phyloP scores from a whole-genome alignment of 306 rosid genomes.

The Pachyrhizus erosus region DNA sequence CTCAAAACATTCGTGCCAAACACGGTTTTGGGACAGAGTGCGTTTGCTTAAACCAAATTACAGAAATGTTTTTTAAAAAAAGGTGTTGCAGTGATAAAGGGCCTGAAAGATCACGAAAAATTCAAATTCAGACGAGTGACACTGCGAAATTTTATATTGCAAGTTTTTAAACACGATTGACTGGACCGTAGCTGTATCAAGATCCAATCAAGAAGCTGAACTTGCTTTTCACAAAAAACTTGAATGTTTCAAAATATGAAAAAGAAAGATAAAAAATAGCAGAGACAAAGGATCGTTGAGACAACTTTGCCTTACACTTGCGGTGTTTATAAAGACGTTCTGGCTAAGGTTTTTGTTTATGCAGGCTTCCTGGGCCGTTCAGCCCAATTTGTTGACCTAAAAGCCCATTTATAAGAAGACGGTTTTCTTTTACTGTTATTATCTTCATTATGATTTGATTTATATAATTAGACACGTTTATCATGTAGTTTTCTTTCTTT shows the following conservation, averaged over 20 bases:
- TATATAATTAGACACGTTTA: too few species aligned
- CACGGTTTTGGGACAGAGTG: conserved; percentile 84
- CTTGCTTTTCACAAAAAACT: conserved; percentile 52
- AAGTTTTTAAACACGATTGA: conserved; percentile 55
- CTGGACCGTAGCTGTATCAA: conserved; percentile 34
- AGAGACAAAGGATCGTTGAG: too few species aligned
- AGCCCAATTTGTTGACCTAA: neutral
- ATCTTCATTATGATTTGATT: too few species aligned
- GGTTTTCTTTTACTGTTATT: too few species aligned
- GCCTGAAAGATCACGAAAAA: conserved; percentile 61
- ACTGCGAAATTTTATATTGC: conserved; percentile 60
- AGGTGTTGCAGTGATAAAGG: conserved; percentile 64
- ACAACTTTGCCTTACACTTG: neutral
- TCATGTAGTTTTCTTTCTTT: too few species aligned
- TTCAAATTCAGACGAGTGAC: conserved; percentile 82
- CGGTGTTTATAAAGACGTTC: neutral
- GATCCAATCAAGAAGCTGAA: conserved; percentile 77
- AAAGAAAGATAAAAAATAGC: neutral
- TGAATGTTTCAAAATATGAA: neutral
- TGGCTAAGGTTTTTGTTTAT: neutral
- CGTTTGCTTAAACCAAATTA: conserved; percentile 57
- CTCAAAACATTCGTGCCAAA: conserved; percentile 59
- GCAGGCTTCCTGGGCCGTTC: neutral
- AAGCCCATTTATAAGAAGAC: neutral
- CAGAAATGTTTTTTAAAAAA: neutral